Base-by-base conservation (phyloP, 768 basidiomycete species). In the Rhodocollybia butyracea region DNA sequence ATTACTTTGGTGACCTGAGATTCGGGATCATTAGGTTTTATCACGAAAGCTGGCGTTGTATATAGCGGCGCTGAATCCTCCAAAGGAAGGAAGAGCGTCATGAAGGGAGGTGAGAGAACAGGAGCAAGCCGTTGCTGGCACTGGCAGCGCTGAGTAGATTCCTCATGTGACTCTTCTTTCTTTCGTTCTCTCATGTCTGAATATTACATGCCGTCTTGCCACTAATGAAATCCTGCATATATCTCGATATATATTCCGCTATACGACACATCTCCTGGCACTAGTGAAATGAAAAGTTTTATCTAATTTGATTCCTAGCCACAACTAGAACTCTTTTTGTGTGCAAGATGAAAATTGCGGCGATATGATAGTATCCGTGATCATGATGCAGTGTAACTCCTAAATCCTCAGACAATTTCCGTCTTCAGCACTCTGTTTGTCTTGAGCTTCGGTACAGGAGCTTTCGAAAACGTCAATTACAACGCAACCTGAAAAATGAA, bases 361-460 rank as follows among this genome's bases (percentile, higher is more conserved):
- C n/a, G n/a, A n/a, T n/a, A n/a, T n/a, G n/a, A n/a, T n/a, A n/a
- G n/a, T n/a, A n/a, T n/a, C n/a, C n/a, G n/a, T n/a, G n/a, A n/a
- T n/a, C n/a, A n/a, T n/a, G n/a, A n/a, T n/a, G n/a, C n/a, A n/a
- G 1, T 26, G 24, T 43, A 43, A 2, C 13, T 13, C 13, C 13
- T 22, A 10, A 15, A 4, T 26, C 15, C n/a, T 39, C 51, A 53
- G 5, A 24, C 2, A 55, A 98, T 89, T 41, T 88, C 88, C 17
- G 87, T 91, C 70, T 95, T 98, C 55, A 98, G 76, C 1, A 91
- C 77, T 22, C 96, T 81, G 57, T 89, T 89, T 3, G 80, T 75
- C 66, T 98, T 98, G 30, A 87, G 89, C 66, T 84, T 88, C n/a
- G 96, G 96, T 22, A 82, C 75, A 2, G 96, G 96, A 2, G 96